Percentiles rank a stretch among this genome's conserved stretches.
Evolutionary conservation across 768 basidiomycete genomes (phyloP).

Genomic region (Amyloporia xantha): DNA sequence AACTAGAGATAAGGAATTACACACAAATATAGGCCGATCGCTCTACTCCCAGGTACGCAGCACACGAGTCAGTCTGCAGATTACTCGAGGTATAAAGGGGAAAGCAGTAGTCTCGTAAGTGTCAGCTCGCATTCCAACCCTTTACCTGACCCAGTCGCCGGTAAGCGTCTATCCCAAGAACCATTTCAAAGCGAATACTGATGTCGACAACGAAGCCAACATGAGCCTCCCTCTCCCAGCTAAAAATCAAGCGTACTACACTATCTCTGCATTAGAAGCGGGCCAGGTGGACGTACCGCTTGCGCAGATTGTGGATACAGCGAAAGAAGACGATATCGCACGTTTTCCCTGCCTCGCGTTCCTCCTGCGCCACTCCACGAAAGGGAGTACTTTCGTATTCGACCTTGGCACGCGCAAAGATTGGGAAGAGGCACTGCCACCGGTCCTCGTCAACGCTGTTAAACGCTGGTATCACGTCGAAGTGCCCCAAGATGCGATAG

Average conservation of each 20-base stretch:
- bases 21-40: too few relatives aligned
- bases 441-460: conserved; percentile 24
- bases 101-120: too few relatives aligned
- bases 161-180: too few relatives aligned
- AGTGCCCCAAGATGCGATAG: conserved; percentile 27
- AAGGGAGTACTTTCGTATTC: conserved; percentile 32
- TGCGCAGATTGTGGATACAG: conserved; percentile 27
- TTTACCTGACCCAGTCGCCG: too few relatives aligned
- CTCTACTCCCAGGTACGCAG: too few relatives aligned
- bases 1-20: too few relatives aligned
- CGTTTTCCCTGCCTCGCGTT: conserved; percentile 45
- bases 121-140: too few relatives aligned
- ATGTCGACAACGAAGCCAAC: neutral
- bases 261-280: conserved; percentile 50
- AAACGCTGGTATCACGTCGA: conserved; percentile 1
- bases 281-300: conserved; percentile 37
- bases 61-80: too few relatives aligned
- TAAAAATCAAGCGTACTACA: conserved; percentile 41
- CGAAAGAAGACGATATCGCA: conserved; percentile 24
- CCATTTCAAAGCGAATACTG: too few relatives aligned
- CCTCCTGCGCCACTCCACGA: conserved; percentile 40
- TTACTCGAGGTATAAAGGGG: too few relatives aligned
- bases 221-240: conserved; percentile 33
- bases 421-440: conserved; percentile 27
- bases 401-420: conserved; percentile 52